Evolutionary conservation across 2,329 filamentous ascomycete genomes (phyloP), one percentile per base, ranked within the genome.

Genomic region (Trichoderma breve): DNA sequence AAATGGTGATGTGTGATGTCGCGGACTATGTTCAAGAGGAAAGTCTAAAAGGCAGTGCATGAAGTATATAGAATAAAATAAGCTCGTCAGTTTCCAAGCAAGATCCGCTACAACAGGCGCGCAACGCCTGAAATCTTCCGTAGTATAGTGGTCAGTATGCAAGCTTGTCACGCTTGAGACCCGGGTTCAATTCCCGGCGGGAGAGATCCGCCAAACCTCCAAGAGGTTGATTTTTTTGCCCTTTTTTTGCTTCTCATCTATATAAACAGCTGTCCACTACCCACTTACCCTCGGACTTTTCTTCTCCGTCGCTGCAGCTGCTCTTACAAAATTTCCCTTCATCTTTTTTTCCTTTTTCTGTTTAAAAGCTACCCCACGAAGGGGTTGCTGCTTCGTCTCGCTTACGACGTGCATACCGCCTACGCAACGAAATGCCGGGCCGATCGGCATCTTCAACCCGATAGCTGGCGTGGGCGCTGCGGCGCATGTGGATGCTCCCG

Each of bases 71-170:
- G 18, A 2, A 2, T 21, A 24, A 3, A 62, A 57, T 71, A 67
- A 30, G 5, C 32, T 1, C 2, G 1, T 1, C 6, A 1, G 0
- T 0, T 21, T 9, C 9, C n/a, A 53, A 60, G 32, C 55, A 61
- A 53, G 70, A 67, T 72, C 71, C 71, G 53, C 71, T 73, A 73
- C 71, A 68, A 53, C 71, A 63, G 61, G 62, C 65, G 68, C 53
- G 32, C 28, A 73, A 62, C 66, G 68, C 34, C 55, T 67, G 65
- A 26, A 58, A 72, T 74, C 71, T 71, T 75, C 74, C 74, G 74
- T 75, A 75, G 74, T 75, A 75, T 75, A 75, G 74, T 74, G 74
- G 74, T 75, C 73, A 74, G 74, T 74, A 74, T 74, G 73, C 74
- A 73, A 74, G 74, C 74, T 74, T 74, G 73, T 74, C 73, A 74